A percentile compares a stretch with the other conserved stretches of the same genome.
phyloP scores from a whole-genome alignment of 331 rosid species.

The Telfairia occidentalis region DNA sequence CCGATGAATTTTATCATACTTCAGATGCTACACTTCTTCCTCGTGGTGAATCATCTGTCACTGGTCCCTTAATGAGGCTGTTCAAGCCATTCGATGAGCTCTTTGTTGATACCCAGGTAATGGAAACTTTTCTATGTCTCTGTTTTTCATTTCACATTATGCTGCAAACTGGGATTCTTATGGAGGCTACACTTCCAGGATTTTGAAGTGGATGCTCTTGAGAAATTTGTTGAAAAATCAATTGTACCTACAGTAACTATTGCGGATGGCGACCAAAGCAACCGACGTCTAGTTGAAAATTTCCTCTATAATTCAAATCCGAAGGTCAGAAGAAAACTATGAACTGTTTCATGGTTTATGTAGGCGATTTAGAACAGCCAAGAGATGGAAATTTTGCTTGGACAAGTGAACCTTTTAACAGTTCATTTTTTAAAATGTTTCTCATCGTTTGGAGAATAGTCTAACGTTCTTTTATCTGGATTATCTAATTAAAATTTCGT shows the following conservation, averaged over 20 bases:
- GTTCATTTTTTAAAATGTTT: neutral
- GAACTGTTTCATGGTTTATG: neutral
- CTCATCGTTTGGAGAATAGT: neutral
- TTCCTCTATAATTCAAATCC: conserved; percentile 42
- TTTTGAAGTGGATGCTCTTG: conserved; percentile 53
- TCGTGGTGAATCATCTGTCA: conserved; percentile 61
- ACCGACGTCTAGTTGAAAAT: conserved; percentile 53
- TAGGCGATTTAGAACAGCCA: neutral
- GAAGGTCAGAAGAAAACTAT: conserved; percentile 36
- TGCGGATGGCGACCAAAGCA: conserved; percentile 55
- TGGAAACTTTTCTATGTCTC: neutral
- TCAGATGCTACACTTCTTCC: conserved; percentile 74
- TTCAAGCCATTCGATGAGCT: conserved; percentile 94
- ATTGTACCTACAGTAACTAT: conserved; percentile 47
- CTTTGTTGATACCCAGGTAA: conserved; percentile 65
- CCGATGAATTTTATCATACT: conserved; percentile 78
- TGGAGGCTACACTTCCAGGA: conserved; percentile 32
- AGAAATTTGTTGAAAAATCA: conserved; percentile 55
- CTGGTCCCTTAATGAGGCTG: conserved; percentile 65
- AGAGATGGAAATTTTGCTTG: neutral
- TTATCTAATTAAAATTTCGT: neutral
- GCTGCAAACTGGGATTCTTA: neutral
- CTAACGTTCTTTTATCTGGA: neutral
- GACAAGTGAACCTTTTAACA: neutral
- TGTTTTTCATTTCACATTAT: neutral